A percentile compares a stretch with the other conserved stretches of the same genome.
These are phyloP conservation scores for Batrachochytrium dendrobatidis DNA, from an alignment of 371 early-diverging fungal genomes.

Conservation along the genomic window DNA sequence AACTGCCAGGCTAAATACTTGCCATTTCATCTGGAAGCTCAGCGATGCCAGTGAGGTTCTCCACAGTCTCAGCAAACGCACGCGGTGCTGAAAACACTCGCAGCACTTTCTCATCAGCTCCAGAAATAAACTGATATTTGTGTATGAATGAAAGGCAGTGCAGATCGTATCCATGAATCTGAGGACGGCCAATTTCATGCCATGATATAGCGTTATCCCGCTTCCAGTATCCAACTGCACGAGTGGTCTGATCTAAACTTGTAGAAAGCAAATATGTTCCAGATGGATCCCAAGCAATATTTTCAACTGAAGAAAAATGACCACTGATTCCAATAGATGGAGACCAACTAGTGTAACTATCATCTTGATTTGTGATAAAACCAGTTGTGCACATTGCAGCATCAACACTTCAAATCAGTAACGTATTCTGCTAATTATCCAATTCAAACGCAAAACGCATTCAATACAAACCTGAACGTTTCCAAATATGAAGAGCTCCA, in stretches of 20 bases:
- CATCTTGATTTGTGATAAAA: neutral
- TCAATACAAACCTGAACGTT: conserved; percentile 29
- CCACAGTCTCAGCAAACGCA: conserved; percentile 64
- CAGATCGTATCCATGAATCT: conserved; percentile 94
- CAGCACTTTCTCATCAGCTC: conserved; percentile 91
- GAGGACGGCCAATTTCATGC: conserved; percentile 93
- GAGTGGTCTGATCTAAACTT: conserved; percentile 84
- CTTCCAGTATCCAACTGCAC: conserved; percentile 74
- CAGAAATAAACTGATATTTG: conserved; percentile 72
- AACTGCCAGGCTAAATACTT: neutral
- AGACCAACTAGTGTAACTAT: conserved; percentile 40
- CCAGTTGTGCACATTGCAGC: too few species aligned
- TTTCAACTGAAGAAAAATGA: conserved; percentile 68
- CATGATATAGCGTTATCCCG: conserved; percentile 51
- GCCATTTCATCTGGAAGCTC: conserved; percentile 38
- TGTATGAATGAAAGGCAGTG: conserved; percentile 74
- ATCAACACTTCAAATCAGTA: neutral
- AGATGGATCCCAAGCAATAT: conserved; percentile 75
- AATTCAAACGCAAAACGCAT: conserved; percentile 22
- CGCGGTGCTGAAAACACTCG: conserved; percentile 86
- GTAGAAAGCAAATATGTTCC: conserved; percentile 61
- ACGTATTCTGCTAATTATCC: conserved; percentile 1
- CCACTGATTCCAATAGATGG: conserved; percentile 70
- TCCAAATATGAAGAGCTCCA: conserved; percentile 88
- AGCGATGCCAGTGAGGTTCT: conserved; percentile 41